Percentiles rank a stretch among this genome's conserved stretches.
These are phyloP conservation scores for Phascolomyces articulosus DNA, from an alignment of 371 early-diverging fungal genomes.

Conservation along the genomic window DNA sequence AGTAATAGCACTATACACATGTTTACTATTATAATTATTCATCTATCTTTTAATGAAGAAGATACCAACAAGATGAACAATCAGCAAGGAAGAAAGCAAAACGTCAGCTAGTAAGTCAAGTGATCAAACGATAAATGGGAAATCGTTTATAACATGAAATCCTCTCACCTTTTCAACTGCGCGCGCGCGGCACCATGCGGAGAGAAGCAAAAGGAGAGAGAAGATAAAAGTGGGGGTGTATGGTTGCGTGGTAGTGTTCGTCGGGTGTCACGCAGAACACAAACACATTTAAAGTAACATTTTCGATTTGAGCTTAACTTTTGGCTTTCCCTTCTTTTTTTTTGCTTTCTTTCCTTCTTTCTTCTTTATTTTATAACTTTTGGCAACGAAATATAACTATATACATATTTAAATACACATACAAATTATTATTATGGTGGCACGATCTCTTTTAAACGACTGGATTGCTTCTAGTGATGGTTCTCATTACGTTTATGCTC, in stretches of 20 bases:
- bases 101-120: no score
- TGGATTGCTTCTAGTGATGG: constrained; percentile 21
- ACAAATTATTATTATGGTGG: constrained; percentile 9
- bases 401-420: background rate
- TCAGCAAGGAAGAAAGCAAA: no score
- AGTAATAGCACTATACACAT: no score
- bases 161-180: background rate
- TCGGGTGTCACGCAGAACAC: background rate
- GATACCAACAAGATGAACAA: no score
- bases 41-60: no score
- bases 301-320: background rate
- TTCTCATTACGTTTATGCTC: constrained; percentile 18
- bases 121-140: no score
- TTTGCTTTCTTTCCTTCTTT: constrained; percentile 11
- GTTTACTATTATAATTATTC: no score
- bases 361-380: background rate
- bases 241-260: no score
- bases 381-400: background rate
- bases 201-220: background rate
- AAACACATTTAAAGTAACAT: background rate
- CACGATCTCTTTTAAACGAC: constrained; percentile 9
- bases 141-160: no score
- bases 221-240: background rate
- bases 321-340: constrained; percentile 5
- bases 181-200: constrained; percentile 3